Conservation (phyloP, 2,329 filamentous ascomycete genomes). For the Xylariaceae sp. region DNA sequence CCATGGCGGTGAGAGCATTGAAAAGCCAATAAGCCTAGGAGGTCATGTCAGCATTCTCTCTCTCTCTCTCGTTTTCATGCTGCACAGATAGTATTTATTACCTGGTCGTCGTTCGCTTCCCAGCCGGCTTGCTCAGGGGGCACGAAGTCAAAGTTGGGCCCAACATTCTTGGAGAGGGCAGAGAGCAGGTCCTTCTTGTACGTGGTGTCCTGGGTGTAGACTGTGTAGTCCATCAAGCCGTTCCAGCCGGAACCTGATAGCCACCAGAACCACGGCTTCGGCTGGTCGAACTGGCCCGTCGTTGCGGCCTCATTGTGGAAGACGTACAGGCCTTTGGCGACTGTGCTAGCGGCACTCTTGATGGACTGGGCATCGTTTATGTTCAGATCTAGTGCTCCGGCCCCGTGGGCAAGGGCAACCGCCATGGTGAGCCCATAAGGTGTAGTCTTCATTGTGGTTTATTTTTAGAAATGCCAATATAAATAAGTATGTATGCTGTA, state of each 20-base stretch:
- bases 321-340: constrained; percentile 27
- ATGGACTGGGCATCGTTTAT: constrained; percentile 22
- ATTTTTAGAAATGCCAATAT: too few species aligned
- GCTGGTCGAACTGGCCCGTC: constrained; percentile 30
- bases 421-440: constrained; percentile 13
- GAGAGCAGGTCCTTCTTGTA: constrained; percentile 42
- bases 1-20: constrained; percentile 51
- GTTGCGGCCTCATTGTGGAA: constrained; percentile 29
- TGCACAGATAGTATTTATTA: constrained; percentile 14
- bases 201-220: constrained; percentile 39
- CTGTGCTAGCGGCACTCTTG: constrained; percentile 21
- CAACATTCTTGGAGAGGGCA: constrained; percentile 42
- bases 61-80: not conserved
- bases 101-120: constrained; percentile 56
- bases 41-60: constrained; percentile 3
- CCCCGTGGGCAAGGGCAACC: constrained; percentile 14
- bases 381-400: constrained; percentile 23
- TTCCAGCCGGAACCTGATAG: constrained; percentile 29
- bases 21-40: constrained; percentile 46
- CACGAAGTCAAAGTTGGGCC: constrained; percentile 44
- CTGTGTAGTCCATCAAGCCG: constrained; percentile 37
- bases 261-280: constrained; percentile 33
- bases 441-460: constrained; percentile 21
- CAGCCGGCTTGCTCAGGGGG: constrained; percentile 39
- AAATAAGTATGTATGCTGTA: too few species aligned